Evolutionary conservation across 1,284 basidiomycete genomes (phyloP).

Genomic region (Mixia osmundae): DNA sequence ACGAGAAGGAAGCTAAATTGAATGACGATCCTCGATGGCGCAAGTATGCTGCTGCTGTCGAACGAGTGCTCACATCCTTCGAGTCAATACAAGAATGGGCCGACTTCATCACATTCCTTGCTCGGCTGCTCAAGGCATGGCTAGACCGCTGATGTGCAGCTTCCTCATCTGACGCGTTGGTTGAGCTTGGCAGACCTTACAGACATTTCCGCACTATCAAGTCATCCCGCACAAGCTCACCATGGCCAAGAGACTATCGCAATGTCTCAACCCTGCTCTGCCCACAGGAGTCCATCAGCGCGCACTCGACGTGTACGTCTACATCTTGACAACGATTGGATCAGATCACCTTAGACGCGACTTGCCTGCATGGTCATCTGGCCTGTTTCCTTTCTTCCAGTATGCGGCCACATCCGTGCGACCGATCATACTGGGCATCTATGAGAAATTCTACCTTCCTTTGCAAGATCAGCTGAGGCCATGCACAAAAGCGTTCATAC

Average conservation of each 20-base stretch:
- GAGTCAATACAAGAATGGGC: conserved; percentile 98
- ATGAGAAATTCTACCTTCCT: conserved; percentile 73
- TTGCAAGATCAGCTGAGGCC: conserved; percentile 60
- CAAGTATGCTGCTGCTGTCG: conserved; percentile 76
- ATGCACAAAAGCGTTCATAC: conserved; percentile 75
- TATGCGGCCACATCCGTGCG: conserved; percentile 77
- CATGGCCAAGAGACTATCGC: conserved; percentile 81
- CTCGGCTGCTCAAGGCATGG: conserved; percentile 74
- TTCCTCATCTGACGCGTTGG: neutral
- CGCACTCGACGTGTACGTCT: conserved; percentile 80
- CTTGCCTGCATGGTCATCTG: conserved; percentile 80
- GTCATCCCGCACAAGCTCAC: conserved; percentile 87
- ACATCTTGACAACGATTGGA: conserved; percentile 72
- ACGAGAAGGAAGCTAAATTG: too few species aligned
- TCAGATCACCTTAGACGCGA: conserved; percentile 72
- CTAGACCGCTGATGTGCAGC: neutral
- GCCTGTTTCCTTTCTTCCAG: conserved; percentile 94
- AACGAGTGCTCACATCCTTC: conserved; percentile 75
- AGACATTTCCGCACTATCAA: conserved; percentile 72
- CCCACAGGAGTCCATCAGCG: conserved; percentile 92
- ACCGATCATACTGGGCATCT: conserved; percentile 64
- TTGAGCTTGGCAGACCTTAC: conserved; percentile 43
- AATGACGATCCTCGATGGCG: conserved; percentile 66
- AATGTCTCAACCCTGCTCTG: conserved; percentile 88
- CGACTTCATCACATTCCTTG: conserved; percentile 94